Conservation (phyloP, 2,329 filamentous ascomycete genomes). For the Pestalotiopsis sp. region DNA sequence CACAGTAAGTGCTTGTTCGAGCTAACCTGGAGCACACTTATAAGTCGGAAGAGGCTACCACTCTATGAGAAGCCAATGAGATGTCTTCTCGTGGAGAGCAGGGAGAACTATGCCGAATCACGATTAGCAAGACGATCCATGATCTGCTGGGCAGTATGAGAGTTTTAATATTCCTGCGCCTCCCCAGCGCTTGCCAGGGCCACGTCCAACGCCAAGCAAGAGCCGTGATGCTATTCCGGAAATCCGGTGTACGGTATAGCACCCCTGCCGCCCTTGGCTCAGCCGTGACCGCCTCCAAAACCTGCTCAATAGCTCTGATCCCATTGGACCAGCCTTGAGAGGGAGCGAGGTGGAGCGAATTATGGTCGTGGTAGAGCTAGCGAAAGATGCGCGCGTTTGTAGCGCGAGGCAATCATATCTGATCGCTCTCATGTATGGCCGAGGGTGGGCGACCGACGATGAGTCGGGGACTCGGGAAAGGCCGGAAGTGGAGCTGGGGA, state of each 20-base stretch:
- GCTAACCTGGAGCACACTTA: background rate
- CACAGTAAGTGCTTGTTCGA: background rate
- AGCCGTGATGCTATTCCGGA: slow-evolving; percentile 4
- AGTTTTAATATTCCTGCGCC: background rate
- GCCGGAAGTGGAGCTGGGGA: slow-evolving; percentile 4
- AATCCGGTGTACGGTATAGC: background rate
- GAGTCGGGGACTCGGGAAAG: slow-evolving; percentile 4
- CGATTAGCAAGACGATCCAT: background rate
- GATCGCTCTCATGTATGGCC: background rate
- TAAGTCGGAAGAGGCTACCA: background rate
- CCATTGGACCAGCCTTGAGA: background rate
- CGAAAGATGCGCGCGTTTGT: background rate
- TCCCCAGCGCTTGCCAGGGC: background rate
- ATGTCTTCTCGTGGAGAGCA: background rate
- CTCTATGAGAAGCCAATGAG: background rate
- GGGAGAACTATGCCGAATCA: background rate
- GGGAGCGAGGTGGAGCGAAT: background rate
- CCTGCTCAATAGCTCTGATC: background rate
- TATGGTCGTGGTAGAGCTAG: background rate
- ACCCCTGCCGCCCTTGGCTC: background rate
- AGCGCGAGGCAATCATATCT: background rate
- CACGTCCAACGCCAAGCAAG: background rate
- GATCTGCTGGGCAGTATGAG: background rate
- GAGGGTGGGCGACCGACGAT: slow-evolving; percentile 1
- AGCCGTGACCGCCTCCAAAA: background rate